These are phyloP conservation scores for Cyberlindnera maritima DNA, from an alignment of 805 yeast species.

Conservation along the genomic window DNA sequence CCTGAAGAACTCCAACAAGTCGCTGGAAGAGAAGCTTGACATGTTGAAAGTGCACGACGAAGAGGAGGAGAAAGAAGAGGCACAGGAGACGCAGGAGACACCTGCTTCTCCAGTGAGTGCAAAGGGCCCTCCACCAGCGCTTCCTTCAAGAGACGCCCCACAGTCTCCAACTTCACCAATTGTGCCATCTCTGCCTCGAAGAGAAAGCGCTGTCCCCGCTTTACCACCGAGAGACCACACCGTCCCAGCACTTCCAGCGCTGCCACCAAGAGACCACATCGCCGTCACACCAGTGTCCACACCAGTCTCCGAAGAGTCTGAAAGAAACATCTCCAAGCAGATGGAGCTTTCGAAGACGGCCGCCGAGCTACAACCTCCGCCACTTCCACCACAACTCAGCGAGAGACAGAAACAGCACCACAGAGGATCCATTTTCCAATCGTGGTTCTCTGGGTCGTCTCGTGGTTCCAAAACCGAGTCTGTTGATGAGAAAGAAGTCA, in stretches of 20 bases:
- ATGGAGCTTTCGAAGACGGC: conserved; percentile 25
- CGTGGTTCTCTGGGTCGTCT: conserved; percentile 23
- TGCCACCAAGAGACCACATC: conserved; percentile 2
- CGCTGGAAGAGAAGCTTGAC: conserved; percentile 17
- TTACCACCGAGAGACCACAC: conserved; percentile 34
- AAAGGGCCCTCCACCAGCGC: conserved; percentile 8
- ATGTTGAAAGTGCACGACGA: conserved; percentile 20
- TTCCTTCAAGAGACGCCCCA: background rate
- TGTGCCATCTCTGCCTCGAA: conserved; percentile 26
- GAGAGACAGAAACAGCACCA: conserved; percentile 25
- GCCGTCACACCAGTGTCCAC: background rate
- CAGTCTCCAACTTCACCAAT: background rate
- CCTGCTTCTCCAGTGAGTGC: background rate
- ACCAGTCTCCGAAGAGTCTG: conserved; percentile 3
- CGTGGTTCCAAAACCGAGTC: conserved; percentile 13
- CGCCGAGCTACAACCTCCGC: conserved; percentile 28
- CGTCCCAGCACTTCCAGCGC: conserved; percentile 24
- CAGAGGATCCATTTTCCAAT: conserved; percentile 21
- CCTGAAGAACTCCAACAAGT: conserved; percentile 15
- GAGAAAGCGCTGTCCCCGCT: conserved; percentile 27
- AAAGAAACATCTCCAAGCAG: conserved; percentile 2
- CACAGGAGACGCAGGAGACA: background rate
- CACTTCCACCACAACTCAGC: conserved; percentile 26
- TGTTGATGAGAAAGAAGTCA: conserved; percentile 17
- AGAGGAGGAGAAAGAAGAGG: conserved; percentile 16